Evolutionary conservation across 805 yeast genomes (phyloP).

Genomic region (Pichia manshurica): DNA sequence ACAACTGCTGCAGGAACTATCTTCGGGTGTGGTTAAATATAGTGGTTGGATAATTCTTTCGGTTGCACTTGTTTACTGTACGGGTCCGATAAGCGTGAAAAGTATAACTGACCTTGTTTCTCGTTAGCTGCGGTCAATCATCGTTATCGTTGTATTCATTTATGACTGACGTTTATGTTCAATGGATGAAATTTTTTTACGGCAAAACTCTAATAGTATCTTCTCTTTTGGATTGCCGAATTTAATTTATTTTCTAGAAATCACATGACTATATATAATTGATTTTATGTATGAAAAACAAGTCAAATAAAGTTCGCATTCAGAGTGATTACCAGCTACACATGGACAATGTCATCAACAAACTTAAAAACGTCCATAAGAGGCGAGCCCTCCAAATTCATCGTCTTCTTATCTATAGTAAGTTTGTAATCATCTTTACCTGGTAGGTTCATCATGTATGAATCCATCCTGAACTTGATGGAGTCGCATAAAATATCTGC

Average conservation of each 20-base stretch:
- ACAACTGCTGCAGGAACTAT: background rate
- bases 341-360: background rate
- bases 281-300: too few relatives aligned
- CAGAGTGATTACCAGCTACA: background rate
- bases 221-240: too few relatives aligned
- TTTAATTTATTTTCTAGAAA: too few relatives aligned
- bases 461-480: conserved; percentile 28
- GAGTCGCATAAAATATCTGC: conserved; percentile 35
- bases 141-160: too few relatives aligned
- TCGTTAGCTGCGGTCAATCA: too few relatives aligned
- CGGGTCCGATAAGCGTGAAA: background rate
- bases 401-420: background rate
- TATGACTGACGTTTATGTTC: too few relatives aligned
- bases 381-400: background rate
- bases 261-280: too few relatives aligned
- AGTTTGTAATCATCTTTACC: background rate
- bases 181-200: too few relatives aligned
- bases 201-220: too few relatives aligned
- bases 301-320: too few relatives aligned
- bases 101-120: background rate
- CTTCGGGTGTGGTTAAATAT: conserved; percentile 1
- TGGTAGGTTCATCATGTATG: conserved; percentile 4
- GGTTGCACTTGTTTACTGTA: background rate
- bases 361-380: background rate
- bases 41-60: conserved; percentile 4